phyloP scores from a whole-genome alignment of 768 basidiomycete species.

The Thelephora aurantiotincta region DNA sequence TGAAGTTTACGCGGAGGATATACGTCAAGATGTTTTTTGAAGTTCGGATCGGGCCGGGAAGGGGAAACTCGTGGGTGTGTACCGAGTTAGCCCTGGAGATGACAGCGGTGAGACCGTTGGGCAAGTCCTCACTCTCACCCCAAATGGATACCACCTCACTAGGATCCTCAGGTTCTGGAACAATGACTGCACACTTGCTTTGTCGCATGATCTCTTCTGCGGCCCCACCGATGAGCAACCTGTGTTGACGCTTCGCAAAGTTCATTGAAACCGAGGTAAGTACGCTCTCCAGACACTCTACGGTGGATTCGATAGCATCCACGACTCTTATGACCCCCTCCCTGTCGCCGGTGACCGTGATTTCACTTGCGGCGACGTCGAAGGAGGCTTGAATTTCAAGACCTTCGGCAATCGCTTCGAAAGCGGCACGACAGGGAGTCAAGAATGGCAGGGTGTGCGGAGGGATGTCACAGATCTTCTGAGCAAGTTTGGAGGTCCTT shows the following conservation, averaged over 20 bases:
- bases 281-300: constrained; percentile 38
- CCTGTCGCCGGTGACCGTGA: constrained; percentile 77
- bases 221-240: constrained; percentile 69
- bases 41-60: constrained; percentile 53
- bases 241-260: constrained; percentile 88
- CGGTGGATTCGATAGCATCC: constrained; percentile 55
- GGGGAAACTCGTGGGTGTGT: constrained; percentile 70
- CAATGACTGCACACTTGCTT: constrained; percentile 68
- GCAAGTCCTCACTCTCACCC: constrained; percentile 58
- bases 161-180: constrained; percentile 59
- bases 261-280: constrained; percentile 60
- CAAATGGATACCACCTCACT: constrained; percentile 79
- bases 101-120: constrained; percentile 54
- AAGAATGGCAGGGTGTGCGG: constrained; percentile 81
- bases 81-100: constrained; percentile 85
- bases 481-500: constrained; percentile 64
- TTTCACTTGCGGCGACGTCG: constrained; percentile 42
- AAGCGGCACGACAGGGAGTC: constrained; percentile 41
- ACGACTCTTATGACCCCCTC: constrained; percentile 68
- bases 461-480: constrained; percentile 77
- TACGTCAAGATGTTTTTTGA: constrained; percentile 72
- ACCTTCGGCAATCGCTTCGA: constrained; percentile 49
- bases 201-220: constrained; percentile 68
- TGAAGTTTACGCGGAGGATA: constrained; percentile 53
- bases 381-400: constrained; percentile 39